These are phyloP conservation scores for Oryza coarctata DNA, from an alignment of 176 grass and related monocot species.

Conservation along the genomic window DNA sequence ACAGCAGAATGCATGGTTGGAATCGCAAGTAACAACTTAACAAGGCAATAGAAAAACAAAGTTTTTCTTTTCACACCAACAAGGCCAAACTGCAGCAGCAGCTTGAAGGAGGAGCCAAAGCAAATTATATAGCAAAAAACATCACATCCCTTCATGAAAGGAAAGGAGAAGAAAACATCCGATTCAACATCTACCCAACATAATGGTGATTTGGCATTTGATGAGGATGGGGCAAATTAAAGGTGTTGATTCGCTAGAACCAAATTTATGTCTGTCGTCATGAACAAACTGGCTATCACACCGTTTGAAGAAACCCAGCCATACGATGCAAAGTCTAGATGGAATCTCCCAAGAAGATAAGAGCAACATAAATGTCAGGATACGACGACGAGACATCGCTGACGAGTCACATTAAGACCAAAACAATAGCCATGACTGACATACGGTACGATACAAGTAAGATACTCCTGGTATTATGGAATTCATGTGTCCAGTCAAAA, in stretches of 20 bases:
- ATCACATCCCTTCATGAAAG: not conserved
- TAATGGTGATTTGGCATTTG: slow-evolving; percentile 15
- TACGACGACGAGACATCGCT: not conserved
- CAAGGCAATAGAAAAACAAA: not conserved
- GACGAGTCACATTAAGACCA: not conserved
- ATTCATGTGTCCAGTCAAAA: not conserved
- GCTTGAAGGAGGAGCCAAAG: not conserved
- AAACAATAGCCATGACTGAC: no score
- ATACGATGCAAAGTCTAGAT: not conserved
- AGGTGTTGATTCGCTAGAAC: not conserved
- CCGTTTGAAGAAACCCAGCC: not conserved
- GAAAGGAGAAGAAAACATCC: not conserved
- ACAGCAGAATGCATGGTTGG: not conserved
- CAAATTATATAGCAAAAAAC: not conserved
- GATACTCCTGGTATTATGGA: not conserved
- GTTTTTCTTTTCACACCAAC: not conserved
- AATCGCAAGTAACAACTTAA: not conserved
- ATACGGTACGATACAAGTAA: not conserved
- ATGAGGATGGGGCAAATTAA: not conserved
- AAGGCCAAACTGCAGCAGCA: not conserved
- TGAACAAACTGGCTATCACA: not conserved
- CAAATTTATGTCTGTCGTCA: not conserved
- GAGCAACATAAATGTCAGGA: not conserved
- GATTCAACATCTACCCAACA: slow-evolving; percentile 32
- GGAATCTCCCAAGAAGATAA: not conserved